phyloP scores from a whole-genome alignment of 768 basidiomycete species.

The Tricholoma terreum region DNA sequence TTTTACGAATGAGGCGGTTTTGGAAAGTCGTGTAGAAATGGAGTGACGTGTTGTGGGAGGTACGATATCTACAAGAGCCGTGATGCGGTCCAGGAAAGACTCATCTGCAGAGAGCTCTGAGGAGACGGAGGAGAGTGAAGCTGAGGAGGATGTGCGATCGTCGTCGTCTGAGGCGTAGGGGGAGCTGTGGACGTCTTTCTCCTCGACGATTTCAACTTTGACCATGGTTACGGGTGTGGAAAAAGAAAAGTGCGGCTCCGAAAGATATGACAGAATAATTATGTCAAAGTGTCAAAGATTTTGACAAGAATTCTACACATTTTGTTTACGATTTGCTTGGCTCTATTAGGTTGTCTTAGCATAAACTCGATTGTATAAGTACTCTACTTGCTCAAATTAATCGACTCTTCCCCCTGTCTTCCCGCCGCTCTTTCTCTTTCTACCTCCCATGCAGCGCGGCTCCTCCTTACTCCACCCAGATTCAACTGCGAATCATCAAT shows the following conservation, averaged over 20 bases:
- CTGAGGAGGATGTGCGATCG: conserved; percentile 66
- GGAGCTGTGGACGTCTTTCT: conserved; percentile 66
- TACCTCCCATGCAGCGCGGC: conserved; percentile 35
- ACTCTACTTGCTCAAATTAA: conserved; percentile 21
- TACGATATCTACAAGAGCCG: conserved; percentile 93
- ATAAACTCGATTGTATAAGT: conserved; percentile 37
- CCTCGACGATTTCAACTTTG: conserved; percentile 88
- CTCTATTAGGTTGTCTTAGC: conserved; percentile 25
- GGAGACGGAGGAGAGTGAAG: conserved; percentile 76
- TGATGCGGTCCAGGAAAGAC: conserved; percentile 81
- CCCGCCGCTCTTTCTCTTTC: conserved; percentile 17
- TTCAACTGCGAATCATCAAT: conserved; percentile 24
- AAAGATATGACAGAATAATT: conserved; percentile 7
- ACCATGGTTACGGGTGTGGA: conserved; percentile 59
- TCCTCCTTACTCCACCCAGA: conserved; percentile 23
- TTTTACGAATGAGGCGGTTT: conserved; percentile 62
- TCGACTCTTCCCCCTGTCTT: conserved; percentile 18
- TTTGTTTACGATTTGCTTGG: conserved; percentile 21
- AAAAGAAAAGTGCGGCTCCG: conserved; percentile 22
- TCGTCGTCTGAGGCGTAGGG: conserved; percentile 76
- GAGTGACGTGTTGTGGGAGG: conserved; percentile 84
- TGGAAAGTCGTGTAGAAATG: conserved; percentile 59
- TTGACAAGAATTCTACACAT: no score
- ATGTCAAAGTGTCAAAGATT: conserved; percentile 1
- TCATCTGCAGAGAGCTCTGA: conserved; percentile 76